Conservation (phyloP, 305 asterid species). For the Salvia sclarea region DNA sequence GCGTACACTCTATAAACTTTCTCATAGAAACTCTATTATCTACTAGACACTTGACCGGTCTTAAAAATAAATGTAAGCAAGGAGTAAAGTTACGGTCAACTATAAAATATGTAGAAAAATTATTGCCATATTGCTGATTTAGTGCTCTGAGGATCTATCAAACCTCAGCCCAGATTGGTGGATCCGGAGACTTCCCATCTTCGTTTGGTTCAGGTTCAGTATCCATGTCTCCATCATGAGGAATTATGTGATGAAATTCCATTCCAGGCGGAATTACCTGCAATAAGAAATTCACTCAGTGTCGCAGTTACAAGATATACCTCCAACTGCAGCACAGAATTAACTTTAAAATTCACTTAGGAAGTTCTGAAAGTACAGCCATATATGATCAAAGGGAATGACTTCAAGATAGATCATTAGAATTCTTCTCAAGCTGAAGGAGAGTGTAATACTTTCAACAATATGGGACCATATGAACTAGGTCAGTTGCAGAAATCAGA, state of each 20-base stretch:
- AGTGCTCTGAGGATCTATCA: constrained; percentile 11
- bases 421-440: too few species aligned
- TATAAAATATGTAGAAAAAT: not conserved
- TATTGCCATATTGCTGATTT: not conserved
- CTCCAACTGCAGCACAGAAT: too few species aligned
- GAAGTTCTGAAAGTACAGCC: too few species aligned
- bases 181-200: constrained; percentile 72
- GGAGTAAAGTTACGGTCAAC: not conserved
- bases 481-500: constrained; percentile 1
- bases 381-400: too few species aligned
- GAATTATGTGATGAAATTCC: constrained; percentile 91
- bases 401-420: too few species aligned
- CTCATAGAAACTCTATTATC: constrained; percentile 31
- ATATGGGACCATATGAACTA: not conserved
- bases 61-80: constrained; percentile 14
- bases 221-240: constrained; percentile 84
- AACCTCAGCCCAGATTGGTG: constrained; percentile 88
- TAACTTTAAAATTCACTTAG: too few species aligned
- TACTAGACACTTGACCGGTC: constrained; percentile 20
- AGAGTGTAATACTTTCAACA: too few species aligned
- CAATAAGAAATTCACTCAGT: constrained; percentile 26
- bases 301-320: not conserved
- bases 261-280: constrained; percentile 95
- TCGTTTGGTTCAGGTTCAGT: constrained; percentile 70
- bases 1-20: constrained; percentile 26